phyloP scores from a whole-genome alignment of 1,284 basidiomycete species.

The Microbotryum saponariae region DNA sequence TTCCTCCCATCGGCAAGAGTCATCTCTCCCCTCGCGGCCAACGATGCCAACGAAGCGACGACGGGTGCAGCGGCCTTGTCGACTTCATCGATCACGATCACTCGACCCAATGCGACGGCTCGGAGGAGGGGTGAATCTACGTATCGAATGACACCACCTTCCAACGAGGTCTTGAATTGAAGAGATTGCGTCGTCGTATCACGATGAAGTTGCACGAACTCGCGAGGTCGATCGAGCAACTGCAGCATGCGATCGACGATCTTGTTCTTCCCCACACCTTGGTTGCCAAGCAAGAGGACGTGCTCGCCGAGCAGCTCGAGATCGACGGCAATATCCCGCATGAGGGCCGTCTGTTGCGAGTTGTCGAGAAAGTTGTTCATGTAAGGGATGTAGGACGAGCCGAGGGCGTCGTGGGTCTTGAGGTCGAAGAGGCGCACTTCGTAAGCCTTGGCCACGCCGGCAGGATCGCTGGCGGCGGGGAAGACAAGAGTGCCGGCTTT shows the following conservation, averaged over 20 bases:
- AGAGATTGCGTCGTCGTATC: conserved; percentile 23
- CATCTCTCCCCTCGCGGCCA: conserved; percentile 41
- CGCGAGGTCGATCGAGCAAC: conserved; percentile 40
- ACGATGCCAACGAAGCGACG: conserved; percentile 40
- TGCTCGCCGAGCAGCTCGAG: conserved; percentile 40
- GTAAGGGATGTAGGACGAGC: conserved; percentile 38
- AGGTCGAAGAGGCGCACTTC: conserved; percentile 37
- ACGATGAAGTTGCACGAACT: conserved; percentile 41
- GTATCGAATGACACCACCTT: conserved; percentile 39
- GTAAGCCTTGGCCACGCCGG: conserved; percentile 1
- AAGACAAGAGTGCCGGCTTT: conserved; percentile 26
- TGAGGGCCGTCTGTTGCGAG: conserved; percentile 38
- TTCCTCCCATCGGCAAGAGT: conserved; percentile 39
- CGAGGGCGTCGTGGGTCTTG: conserved; percentile 36
- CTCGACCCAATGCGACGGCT: conserved; percentile 39
- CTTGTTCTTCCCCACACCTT: conserved; percentile 44
- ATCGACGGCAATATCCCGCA: conserved; percentile 40
- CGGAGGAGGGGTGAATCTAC: conserved; percentile 41
- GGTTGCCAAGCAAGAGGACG: conserved; percentile 41
- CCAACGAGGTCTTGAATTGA: conserved; percentile 23
- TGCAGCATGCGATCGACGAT: conserved; percentile 40
- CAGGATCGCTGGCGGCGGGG: conserved; percentile 16
- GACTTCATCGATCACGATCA: conserved; percentile 43
- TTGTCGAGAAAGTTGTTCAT: conserved; percentile 37
- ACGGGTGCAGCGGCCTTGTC: conserved; percentile 43